These are phyloP conservation scores for Phytophthora pisi DNA, from an alignment of 352 stramenopile genomes.

Conservation along the genomic window DNA sequence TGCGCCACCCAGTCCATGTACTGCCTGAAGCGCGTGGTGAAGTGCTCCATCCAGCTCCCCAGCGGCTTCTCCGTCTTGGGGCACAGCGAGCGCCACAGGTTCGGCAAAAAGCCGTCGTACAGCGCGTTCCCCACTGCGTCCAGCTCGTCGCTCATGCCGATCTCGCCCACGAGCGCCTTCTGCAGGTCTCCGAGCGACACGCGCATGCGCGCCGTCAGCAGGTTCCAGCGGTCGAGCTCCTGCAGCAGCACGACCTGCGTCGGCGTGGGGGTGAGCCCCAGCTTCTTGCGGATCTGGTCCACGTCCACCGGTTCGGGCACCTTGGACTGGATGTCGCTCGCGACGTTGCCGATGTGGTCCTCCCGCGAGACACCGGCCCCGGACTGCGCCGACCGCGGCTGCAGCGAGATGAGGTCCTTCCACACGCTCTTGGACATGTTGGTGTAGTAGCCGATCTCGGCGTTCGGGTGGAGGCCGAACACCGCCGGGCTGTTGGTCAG, in stretches of 20 bases:
- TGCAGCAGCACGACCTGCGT: constrained; percentile 94
- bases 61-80: constrained; percentile 95
- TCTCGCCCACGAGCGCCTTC: constrained; percentile 93
- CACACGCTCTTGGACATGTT: constrained; percentile 95
- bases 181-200: constrained; percentile 89
- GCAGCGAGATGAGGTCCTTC: constrained; percentile 92
- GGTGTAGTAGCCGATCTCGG: constrained; percentile 96
- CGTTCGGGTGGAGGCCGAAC: constrained; percentile 96
- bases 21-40: constrained; percentile 86
- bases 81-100: constrained; percentile 89
- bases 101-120: constrained; percentile 94
- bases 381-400: constrained; percentile 84
- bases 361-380: constrained; percentile 89
- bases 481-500: constrained; percentile 94
- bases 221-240: constrained; percentile 96
- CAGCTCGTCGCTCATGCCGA: constrained; percentile 96
- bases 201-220: constrained; percentile 87
- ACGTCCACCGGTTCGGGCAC: constrained; percentile 90
- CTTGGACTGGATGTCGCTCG: constrained; percentile 92
- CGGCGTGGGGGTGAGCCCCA: constrained; percentile 77
- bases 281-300: constrained; percentile 83
- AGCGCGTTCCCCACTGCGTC: constrained; percentile 92
- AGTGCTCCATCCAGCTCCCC: constrained; percentile 96
- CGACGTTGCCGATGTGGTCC: constrained; percentile 91
- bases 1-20: constrained; percentile 92